Base-by-base conservation (phyloP, 345 rosid species). In the Eutrema japonicum region DNA sequence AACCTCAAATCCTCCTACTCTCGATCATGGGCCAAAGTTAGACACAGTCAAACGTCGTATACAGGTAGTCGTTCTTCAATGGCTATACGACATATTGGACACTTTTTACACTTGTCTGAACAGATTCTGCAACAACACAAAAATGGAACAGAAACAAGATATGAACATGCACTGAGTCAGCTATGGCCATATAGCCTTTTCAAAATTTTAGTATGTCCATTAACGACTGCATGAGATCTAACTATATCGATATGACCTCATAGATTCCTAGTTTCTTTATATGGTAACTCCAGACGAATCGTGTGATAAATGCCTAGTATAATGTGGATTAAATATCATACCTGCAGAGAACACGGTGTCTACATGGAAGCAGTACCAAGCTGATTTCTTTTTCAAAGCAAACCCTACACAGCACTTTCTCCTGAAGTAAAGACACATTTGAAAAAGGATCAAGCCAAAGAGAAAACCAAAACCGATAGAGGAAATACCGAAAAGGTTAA, bases 311-410 rank as follows among this genome's bases (percentile, higher is more conserved):
- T 58, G 36, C 42, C 27, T 26, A 59, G 27, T 51, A 42, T n/a
- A 51, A n/a, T 57, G 46, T 26, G 57, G 43, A 9, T 40, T 8
- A 11, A 9, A 12, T 4, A 50, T 41, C 5, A 18, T 62, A 90
- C 99, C 98, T 83, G 92, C 98, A 95, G 74, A 94, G 97, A 29
- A 86, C 84, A 22, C 86, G 98, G 74, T 95, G 99, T 77, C 97
- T 84, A 71, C 99, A 95, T 0, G 98, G 99, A 74, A 95, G 99
- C 68, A 92, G 85, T 53, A 95, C 97, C 27, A 95, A 77, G 47
- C 88, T 85, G 62, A 95, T 95, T 74, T 92, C 97, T 64, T 85
- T 80, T 84, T 88, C 97, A 57, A 95, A 95, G 84, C 99, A 95
- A 74, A 95, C 88, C 75, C 94, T 85, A 77, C 99, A 95, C 50